Base-by-base conservation (phyloP, 495 filamentous ascomycete species). In the Ascobolus immersus region DNA sequence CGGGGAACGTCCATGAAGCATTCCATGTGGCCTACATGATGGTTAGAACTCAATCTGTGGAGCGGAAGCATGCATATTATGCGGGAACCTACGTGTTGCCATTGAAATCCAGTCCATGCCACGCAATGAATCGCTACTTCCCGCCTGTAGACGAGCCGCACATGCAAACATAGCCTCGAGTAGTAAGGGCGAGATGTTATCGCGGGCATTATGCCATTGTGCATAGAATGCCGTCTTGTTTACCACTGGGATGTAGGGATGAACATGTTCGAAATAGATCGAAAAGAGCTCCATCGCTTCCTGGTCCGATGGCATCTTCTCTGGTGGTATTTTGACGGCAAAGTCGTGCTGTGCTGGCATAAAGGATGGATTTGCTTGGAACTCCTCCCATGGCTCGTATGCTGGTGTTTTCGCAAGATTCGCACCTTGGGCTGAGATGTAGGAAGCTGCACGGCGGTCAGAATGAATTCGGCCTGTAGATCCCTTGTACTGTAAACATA, bases 161-260 rank as follows among this genome's bases (percentile, higher is more conserved):
- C 89, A 92, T 5, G 89, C 80, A 51, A 99, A 93, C n/a, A 99
- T 71, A 8, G 79, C 78, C 55, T 94, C 86, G 0, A 99, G 59
- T 26, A 99, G 58, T 32, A 99, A 60, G 10, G 86, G 89, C 0
- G 86, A 94, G 5, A 99, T 82, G 2, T 76, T 71, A 21, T 73
- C 67, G 34, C 78, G 67, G 40, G 84, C 74, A 26, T 71, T 71
- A 36, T 76, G 69, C 89, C 89, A 99, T 57, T 92, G 81, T 11
- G 77, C 73, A 48, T 86, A 91, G 34, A 99, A 69, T 32, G 74
- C 66, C 11, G 65, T 52, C 44, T 79, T 73, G 51, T 90, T 84
- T 35, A 94, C 54, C 1, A 99, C 78, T 0, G 86, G 86, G n/a
- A 90, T 71, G 46, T 93, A 99, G 5, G 89, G 84, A 42, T 99